Evolutionary conservation across 352 stramenopile species (phyloP), one percentile per base, ranked within the genome.

Genomic region (Pythium monospermum): DNA sequence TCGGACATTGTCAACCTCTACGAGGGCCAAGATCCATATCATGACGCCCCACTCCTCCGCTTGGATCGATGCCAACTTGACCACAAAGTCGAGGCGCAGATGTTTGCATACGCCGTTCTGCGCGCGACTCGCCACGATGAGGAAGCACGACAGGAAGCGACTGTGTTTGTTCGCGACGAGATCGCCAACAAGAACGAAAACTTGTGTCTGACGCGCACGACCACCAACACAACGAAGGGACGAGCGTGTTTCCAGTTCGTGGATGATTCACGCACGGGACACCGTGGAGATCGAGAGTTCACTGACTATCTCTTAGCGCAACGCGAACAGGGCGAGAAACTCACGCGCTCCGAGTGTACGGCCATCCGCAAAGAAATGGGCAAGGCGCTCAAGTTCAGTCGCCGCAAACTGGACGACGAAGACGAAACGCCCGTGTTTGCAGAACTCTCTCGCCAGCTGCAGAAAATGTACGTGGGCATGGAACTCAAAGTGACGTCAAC

Each of bases 181-280:
- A 23, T 49, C 11, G 10, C 30, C 4, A 57, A 57, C 23, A 1
- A 49, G 22, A 27, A 30, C 23, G 3, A 26, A 4, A 57, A 57
- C 22, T 18, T 57, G 22, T 40, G 36, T 7, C 27, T 57, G 1
- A 57, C 49, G 11, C 15, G 15, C 10, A 25, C 23, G 49, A 39
- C 39, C 12, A 57, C 49, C 31, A 57, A 49, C 43, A 1, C n/a
- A 16, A 42, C 38, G 19, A 57, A 49, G 25, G 36, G 37, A 12
- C 16, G 19, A 6, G 49, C 49, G 2, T 30, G 39, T 4, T 8
- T 10, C 4, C 30, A 33, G 21, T 57, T 49, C 6, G 23, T 57
- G 22, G 49, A 57, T n/a, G 49, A 57, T 22, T 13, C 23, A 5
- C 32, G 21, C n/a, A 49, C 37, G 36, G 16, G 37, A 22, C 36